Evolutionary conservation across 169 alveolate species (phyloP), one percentile per base, ranked within the genome.

Genomic region (Cryptosporidium viatorum): DNA sequence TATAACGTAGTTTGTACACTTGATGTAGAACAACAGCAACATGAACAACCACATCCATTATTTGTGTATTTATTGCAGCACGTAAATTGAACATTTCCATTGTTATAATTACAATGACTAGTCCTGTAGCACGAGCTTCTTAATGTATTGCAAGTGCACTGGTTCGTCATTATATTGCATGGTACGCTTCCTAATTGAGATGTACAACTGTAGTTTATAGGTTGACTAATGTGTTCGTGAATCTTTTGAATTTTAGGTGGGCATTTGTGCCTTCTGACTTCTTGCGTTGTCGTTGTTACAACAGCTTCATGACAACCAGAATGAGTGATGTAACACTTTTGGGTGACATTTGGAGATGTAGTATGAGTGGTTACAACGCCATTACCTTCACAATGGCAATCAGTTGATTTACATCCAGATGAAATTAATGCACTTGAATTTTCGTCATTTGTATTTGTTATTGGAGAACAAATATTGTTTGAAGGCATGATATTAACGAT

Each of bases 241-340:
- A 80, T 45, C 89, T 80, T 59, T 18, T 62, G 89, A 43, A 80
- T 52, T 29, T 80, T 80, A 0, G 89, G 89, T 41, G 89, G 89
- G 29, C 89, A 80, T 65, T 80, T 80, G 59, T 80, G 89, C 43
- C 89, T 80, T 41, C 51, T 59, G 18, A 80, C 80, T 80, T 80
- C 89, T 62, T 80, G 89, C 7, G 89, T 80, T 26, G 89, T 80
- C 0, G 89, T 80, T 8, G 89, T 80, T 16, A 80, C 80, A 23
- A 80, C 50, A 0, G 89, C 89, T 41, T 80, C 89, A 29, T 80
- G 89, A 35, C 89, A 80, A 26, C 89, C 89, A 9, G 89, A 62
- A 16, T 65, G 37, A 26, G 89, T 80, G 9, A 80, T 39, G 39
- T 80, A 80, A 12, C 89, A 80, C 29, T 65, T 80, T n/a, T 80